Percentiles rank a stretch among this genome's conserved stretches.
Conservation (phyloP, 371 early-diverging fungal genomes). For the Syncephalis plumigaleata region DNA sequence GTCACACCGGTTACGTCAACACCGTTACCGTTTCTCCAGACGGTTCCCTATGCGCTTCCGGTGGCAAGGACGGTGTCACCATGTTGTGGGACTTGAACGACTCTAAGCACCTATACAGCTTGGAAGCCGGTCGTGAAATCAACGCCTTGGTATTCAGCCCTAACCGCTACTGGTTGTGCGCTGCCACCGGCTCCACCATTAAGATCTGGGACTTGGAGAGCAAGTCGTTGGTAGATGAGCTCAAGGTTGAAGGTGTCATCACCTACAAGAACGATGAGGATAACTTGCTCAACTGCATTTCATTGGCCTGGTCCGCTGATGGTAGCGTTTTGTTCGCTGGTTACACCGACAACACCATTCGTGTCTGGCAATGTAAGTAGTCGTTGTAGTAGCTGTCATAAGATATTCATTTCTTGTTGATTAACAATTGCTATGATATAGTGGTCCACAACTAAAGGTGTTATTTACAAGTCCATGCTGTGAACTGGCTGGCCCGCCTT, state of each 20-base stretch:
- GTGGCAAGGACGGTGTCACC: slow-evolving; percentile 97
- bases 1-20: slow-evolving; percentile 96
- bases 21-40: slow-evolving; percentile 97
- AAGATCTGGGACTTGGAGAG: slow-evolving; percentile 98
- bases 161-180: slow-evolving; percentile 99
- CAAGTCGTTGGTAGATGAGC: slow-evolving; percentile 92
- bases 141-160: slow-evolving; percentile 97
- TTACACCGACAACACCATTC: slow-evolving; percentile 44
- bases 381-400: too few relatives aligned
- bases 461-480: too few relatives aligned
- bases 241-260: slow-evolving; percentile 72
- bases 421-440: too few relatives aligned
- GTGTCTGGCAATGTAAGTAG: slow-evolving; percentile 7
- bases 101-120: slow-evolving; percentile 97
- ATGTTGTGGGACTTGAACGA: slow-evolving; percentile 99
- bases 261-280: slow-evolving; percentile 63
- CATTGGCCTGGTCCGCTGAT: slow-evolving; percentile 96
- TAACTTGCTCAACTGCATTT: slow-evolving; percentile 50
- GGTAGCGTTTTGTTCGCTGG: slow-evolving; percentile 96
- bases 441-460: too few relatives aligned
- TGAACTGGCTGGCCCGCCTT: too few relatives aligned
- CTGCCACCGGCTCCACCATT: slow-evolving; percentile 91
- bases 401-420: too few relatives aligned
- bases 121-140: slow-evolving; percentile 90
- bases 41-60: slow-evolving; percentile 98